phyloP scores from a whole-genome alignment of 768 basidiomycete species.

The Suillus plorans region DNA sequence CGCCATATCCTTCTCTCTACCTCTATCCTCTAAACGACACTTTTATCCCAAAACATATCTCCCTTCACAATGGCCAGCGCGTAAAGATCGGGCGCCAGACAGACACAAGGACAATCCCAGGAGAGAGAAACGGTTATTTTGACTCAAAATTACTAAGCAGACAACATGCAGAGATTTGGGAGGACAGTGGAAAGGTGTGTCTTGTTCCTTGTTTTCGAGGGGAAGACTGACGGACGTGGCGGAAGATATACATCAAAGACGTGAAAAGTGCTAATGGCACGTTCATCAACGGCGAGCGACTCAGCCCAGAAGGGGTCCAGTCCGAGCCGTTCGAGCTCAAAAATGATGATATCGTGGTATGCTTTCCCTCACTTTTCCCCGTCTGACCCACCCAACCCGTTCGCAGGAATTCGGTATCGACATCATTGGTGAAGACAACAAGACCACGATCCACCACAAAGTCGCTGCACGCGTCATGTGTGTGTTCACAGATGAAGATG shows the following conservation, averaged over 20 bases:
- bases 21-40: constrained; percentile 94
- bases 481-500: constrained; percentile 85
- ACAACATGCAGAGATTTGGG: constrained; percentile 99
- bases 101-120: constrained; percentile 91
- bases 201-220: neutral
- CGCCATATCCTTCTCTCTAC: constrained; percentile 48
- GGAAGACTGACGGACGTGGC: constrained; percentile 11
- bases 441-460: constrained; percentile 97
- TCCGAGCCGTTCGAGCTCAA: constrained; percentile 93
- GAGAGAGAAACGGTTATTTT: constrained; percentile 93
- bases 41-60: constrained; percentile 91
- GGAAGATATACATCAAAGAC: constrained; percentile 95
- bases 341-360: constrained; percentile 91
- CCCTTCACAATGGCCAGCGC: constrained; percentile 60
- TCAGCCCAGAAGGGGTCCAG: constrained; percentile 86
- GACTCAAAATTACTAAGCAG: constrained; percentile 93
- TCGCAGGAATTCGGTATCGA: constrained; percentile 97
- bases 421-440: constrained; percentile 98
- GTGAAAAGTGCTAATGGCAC: constrained; percentile 98
- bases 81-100: constrained; percentile 95
- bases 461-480: constrained; percentile 94
- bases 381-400: constrained; percentile 9
- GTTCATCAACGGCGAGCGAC: constrained; percentile 94
- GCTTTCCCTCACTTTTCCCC: constrained; percentile 30
- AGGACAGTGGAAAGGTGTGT: constrained; percentile 80